Evolutionary conservation across 1,139 yeast species (phyloP), one percentile per base, ranked within the genome.

Genomic region (Lodderomyces theae): DNA sequence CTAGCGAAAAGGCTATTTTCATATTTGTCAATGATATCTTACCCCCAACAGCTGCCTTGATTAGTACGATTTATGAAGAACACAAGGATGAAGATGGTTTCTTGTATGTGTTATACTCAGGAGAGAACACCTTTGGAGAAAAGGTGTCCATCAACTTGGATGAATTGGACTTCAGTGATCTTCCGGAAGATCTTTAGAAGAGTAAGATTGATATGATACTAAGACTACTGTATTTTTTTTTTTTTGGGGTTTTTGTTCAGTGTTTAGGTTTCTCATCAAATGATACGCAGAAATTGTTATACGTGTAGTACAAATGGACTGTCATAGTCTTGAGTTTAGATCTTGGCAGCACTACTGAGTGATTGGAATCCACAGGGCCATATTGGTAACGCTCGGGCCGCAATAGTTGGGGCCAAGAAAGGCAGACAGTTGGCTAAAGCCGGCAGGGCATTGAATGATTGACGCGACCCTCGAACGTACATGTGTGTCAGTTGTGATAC

Each of bases 61-160:
- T 92, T 90, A 85, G 95, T 54, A 79, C 92, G 22, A 86, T 92
- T 49, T 92, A 92, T 60, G 95, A 89, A 56, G 97, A 92, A 64
- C 96, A 92, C 66, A 89, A 89, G 69, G 98, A 92, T 60, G 90
- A 90, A 58, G 98, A 92, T 61, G 98, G 98, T 30, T 92, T 92
- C 66, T 78, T 92, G 58, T 92, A 92, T 64, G 94, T 92, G 51
- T 81, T 95, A 49, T 92, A 90, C 64, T 81, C 89, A 6, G 92
- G 95, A 30, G 95, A 85, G 60, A 85, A 85, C 63, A 85, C 95
- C 2, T 85, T 85, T 66, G 94, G 94, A 41, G 69, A 65, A 37
- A 43, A 57, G 63, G 70, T 41, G 66, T 50, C 53, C 19, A 43
- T 59, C 28, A 50, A 54, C 35, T 45, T 54, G 21, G 40, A 47